Base-by-base conservation (phyloP, 352 stramenopile species). In the Pythium dissotocum region DNA sequence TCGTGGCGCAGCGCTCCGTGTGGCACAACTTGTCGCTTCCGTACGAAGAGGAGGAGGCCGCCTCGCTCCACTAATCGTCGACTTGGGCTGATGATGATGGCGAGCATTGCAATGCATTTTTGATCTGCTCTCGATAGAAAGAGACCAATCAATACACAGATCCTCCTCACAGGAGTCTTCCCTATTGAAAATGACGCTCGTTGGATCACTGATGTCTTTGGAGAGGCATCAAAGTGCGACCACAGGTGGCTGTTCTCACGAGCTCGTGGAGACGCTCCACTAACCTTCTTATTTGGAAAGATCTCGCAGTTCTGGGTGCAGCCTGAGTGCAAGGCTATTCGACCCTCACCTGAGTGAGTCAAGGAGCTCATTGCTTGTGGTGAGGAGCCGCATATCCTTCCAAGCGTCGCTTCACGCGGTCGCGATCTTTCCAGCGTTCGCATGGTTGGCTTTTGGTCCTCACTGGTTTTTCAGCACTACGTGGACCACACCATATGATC, bases 21-120 rank as follows among this genome's bases (percentile, higher is more conserved):
- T 93, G 84, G 84, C 73, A 77, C 65, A 93, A 87, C 71, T 60
- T 87, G 33, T 67, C 67, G 35, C 69, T 91, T 52, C 76, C 79
- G 21, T 91, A 72, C 58, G 33, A 68, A 6, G 57, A 55, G 21
- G 38, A 32, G 16, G 9, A n/a, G 10, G 26, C 26, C 18, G 38
- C 24, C 14, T 33, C 42, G 10, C 30, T 32, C 38, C 30, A 40
- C 26, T 66, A 10, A 33, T 40, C 48, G 46, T 14, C 5, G 21
- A 61, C 32, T 1, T 18, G 8, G 30, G 7, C 53, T 12, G 16
- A 48, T 36, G 36, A 30, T 30, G 28, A 4, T 30, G 28, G 28
- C 28, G 4, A 30, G 28, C 28, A 30, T 30, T 30, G 16, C 12
- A 1, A 28, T 52, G 44, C 44, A 52, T 52, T 52, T 52, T 52